Evolutionary conservation across 2,329 filamentous ascomycete genomes (phyloP).

Genomic region (Diplodia mutila): DNA sequence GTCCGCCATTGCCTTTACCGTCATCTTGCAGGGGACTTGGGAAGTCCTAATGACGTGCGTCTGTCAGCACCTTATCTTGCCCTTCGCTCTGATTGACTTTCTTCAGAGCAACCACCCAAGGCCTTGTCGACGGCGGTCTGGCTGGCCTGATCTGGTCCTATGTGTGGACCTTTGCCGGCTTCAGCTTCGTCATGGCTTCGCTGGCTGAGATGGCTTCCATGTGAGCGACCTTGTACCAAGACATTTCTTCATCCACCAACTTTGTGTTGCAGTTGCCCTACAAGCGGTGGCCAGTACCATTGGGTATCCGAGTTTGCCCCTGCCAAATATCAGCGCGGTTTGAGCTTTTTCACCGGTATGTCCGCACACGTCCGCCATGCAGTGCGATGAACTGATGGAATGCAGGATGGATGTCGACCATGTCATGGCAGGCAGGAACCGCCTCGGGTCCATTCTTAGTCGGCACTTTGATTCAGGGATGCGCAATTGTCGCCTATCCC

Average conservation of each 20-base stretch:
- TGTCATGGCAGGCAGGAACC: slow-evolving; percentile 56
- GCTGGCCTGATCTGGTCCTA: slow-evolving; percentile 34
- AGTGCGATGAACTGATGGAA: background rate
- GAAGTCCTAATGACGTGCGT: slow-evolving; percentile 50
- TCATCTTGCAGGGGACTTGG: slow-evolving; percentile 59
- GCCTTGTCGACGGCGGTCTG: slow-evolving; percentile 26
- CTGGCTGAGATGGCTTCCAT: slow-evolving; percentile 29
- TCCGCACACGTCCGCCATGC: background rate
- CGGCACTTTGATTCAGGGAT: slow-evolving; percentile 53
- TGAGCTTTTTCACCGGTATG: slow-evolving; percentile 29
- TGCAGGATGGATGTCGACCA: slow-evolving; percentile 53
- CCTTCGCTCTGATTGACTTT: background rate
- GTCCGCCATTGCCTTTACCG: slow-evolving; percentile 57
- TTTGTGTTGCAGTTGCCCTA: slow-evolving; percentile 13
- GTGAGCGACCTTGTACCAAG: background rate
- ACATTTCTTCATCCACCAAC: background rate
- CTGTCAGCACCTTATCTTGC: too few relatives aligned
- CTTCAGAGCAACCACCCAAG: slow-evolving; percentile 21
- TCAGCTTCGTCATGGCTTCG: slow-evolving; percentile 30
- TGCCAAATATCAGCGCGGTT: slow-evolving; percentile 25
- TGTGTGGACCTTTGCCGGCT: slow-evolving; percentile 41
- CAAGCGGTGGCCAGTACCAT: slow-evolving; percentile 27
- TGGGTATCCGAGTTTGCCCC: slow-evolving; percentile 28
- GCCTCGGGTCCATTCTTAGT: slow-evolving; percentile 54
- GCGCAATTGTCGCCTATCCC: slow-evolving; percentile 47